Conservation (phyloP, 164 flowering plant genomes). For the Nymphaea thermarum region DNA sequence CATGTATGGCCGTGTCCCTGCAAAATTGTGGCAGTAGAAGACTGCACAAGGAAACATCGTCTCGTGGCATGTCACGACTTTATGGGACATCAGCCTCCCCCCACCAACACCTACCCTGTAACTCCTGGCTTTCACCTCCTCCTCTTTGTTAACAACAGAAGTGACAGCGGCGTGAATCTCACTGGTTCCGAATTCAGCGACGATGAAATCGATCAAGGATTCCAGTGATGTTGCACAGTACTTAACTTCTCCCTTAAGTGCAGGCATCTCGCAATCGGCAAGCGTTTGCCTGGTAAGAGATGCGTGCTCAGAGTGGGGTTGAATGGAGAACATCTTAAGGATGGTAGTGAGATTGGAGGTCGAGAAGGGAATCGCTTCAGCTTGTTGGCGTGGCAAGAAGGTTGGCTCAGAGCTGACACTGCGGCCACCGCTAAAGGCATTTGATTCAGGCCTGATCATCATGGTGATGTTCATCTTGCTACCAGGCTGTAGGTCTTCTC, state of each 20-base stretch:
- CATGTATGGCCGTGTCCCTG: conserved; percentile 11
- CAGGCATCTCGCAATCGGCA: conserved; percentile 14
- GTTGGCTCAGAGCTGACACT: not conserved
- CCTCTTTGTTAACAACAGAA: conserved; percentile 8
- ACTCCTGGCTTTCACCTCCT: not conserved
- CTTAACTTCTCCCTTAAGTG: conserved; percentile 13
- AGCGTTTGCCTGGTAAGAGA: conserved; percentile 13
- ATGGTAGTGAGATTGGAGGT: not conserved
- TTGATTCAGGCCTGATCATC: not conserved
- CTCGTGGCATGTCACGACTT: conserved; percentile 18
- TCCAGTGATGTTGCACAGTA: conserved; percentile 20
- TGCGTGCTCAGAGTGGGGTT: conserved; percentile 23
- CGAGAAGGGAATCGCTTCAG: not conserved
- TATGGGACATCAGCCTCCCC: conserved; percentile 3
- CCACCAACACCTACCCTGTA: conserved; percentile 10
- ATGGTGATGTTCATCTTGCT: not conserved
- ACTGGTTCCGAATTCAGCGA: conserved; percentile 14
- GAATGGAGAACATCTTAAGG: not conserved
- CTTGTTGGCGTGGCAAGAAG: not conserved
- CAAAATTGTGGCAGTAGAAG: conserved; percentile 19
- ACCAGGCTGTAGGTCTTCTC: not conserved
- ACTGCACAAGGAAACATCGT: conserved; percentile 18
- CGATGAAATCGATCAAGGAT: conserved; percentile 16
- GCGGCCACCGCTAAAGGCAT: not conserved
- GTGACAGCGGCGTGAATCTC: conserved; percentile 1